phyloP scores from a whole-genome alignment of 768 basidiomycete species.

The Coprinopsis marcescibilis region DNA sequence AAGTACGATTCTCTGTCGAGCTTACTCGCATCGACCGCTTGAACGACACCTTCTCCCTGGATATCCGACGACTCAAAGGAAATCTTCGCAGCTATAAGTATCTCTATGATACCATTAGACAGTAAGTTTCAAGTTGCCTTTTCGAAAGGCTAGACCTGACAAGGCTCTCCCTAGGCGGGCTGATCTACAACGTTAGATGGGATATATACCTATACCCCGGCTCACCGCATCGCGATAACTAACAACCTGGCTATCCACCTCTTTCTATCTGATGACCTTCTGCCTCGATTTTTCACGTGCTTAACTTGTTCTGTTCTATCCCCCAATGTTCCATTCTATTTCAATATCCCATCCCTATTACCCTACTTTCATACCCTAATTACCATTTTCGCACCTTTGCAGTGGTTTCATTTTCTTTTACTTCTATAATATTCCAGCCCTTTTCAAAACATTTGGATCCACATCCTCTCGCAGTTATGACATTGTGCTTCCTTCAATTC shows the following conservation, averaged over 20 bases:
- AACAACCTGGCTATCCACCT: too few species aligned
- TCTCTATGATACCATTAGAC: conserved; percentile 80
- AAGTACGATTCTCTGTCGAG: conserved; percentile 95
- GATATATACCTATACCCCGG: too few species aligned
- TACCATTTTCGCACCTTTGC: too few species aligned
- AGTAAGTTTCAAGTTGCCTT: conserved; percentile 46
- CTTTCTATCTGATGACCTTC: too few species aligned
- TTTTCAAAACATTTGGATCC: not conserved
- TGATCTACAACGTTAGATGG: conserved; percentile 30
- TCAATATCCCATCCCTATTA: too few species aligned
- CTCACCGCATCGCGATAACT: too few species aligned
- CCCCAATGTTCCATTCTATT: too few species aligned
- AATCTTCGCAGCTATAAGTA: conserved; percentile 91
- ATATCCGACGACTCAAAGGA: conserved; percentile 89
- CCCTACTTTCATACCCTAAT: too few species aligned
- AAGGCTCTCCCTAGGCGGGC: conserved; percentile 32
- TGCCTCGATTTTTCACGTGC: too few species aligned
- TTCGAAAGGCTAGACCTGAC: not conserved
- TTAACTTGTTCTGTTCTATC: too few species aligned
- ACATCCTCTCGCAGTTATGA: conserved; percentile 4
- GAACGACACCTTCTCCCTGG: conserved; percentile 86
- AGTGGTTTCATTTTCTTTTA: too few species aligned
- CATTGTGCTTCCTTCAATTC: not conserved
- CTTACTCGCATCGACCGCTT: conserved; percentile 85
- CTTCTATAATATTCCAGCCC: too few species aligned